These are phyloP conservation scores for Penicillium sp. DNA, from an alignment of 2,329 filamentous ascomycete genomes.

Conservation along the genomic window DNA sequence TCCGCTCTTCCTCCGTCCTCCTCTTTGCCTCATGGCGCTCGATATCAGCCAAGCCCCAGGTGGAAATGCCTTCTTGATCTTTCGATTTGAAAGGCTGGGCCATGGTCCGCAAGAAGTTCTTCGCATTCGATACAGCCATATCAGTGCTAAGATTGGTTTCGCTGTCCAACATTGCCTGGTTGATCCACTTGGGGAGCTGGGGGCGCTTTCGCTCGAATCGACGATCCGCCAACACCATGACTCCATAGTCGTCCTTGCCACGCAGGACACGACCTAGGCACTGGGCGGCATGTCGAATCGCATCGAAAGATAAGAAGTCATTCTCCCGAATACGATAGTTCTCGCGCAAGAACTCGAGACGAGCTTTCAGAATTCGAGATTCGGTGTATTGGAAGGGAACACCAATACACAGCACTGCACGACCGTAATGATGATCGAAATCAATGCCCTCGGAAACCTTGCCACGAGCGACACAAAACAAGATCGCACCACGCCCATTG, in stretches of 20 bases:
- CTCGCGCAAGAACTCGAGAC: conserved; percentile 92
- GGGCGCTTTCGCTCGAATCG: conserved; percentile 87
- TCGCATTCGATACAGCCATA: conserved; percentile 85
- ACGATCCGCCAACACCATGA: conserved; percentile 96
- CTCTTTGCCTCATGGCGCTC: conserved; percentile 65
- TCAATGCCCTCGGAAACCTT: conserved; percentile 98
- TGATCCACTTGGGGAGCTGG: conserved; percentile 97
- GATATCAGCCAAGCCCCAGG: conserved; percentile 81
- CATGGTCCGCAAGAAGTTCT: conserved; percentile 87
- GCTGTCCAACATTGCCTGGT: conserved; percentile 76
- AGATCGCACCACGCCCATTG: conserved; percentile 88
- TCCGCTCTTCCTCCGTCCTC: conserved; percentile 67
- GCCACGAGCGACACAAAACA: conserved; percentile 91
- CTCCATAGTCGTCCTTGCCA: conserved; percentile 98
- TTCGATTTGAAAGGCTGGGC: conserved; percentile 79
- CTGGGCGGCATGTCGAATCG: conserved; percentile 98
- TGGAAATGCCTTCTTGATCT: conserved; percentile 89
- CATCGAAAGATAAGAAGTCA: conserved; percentile 97
- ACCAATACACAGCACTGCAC: conserved; percentile 92
- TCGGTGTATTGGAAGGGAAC: conserved; percentile 99
- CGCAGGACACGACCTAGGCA: conserved; percentile 90
- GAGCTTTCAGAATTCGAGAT: conserved; percentile 90
- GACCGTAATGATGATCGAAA: conserved; percentile 97
- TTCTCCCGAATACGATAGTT: conserved; percentile 96
- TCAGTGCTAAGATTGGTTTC: conserved; percentile 92